Base-by-base conservation (phyloP, 495 filamentous ascomycete genomes). In the Penicillium cinerascens region DNA sequence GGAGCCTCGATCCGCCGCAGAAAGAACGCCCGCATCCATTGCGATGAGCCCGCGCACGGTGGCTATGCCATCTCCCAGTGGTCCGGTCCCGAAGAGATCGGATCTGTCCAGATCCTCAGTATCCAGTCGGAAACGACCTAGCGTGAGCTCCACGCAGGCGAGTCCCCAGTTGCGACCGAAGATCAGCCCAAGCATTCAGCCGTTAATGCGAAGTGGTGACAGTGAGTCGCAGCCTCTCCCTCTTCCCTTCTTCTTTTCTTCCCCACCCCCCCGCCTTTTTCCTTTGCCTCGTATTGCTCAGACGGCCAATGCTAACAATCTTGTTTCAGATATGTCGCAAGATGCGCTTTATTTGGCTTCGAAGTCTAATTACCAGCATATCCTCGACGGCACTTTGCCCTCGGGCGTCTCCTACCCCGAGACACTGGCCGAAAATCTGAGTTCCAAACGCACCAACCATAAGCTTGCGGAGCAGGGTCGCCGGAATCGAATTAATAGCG, bases 331-430 rank as follows among this genome's bases (percentile, higher is more conserved):
- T 36, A 63, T 85, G 38, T 71, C 80, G n/a, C 68, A 78, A 43
- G 81, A 95, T 15, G 91, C 92, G 15, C 82, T 92, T 21, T 80
- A 97, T 41, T 77, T 98, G 20, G 89, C 92, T 10, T 88, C 87
- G 27, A 97, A 97, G 64, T 96, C 91, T 17, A 98, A 98, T 65
- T 98, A 98, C 63, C 93, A 98, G 65, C 93, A 96, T 62, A 93
- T 98, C 47, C 71, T 98, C 23, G 92, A 97, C 64, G 93, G 93
- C 39, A 97, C 87, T 37, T 83, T 87, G 39, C 83, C 96, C 4
- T 90, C 89, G 0, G 93, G 93, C 10, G 87, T 98, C 21, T 88
- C 85, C 1, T 98, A 96, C 55, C 93, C 93, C 0, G 87, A 89
- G 58, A 87, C 89, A 15, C 78, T 98, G 17, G 92, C 91, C 4